phyloP scores from a whole-genome alignment of 768 basidiomycete genomes.

The Trametes elegans region DNA sequence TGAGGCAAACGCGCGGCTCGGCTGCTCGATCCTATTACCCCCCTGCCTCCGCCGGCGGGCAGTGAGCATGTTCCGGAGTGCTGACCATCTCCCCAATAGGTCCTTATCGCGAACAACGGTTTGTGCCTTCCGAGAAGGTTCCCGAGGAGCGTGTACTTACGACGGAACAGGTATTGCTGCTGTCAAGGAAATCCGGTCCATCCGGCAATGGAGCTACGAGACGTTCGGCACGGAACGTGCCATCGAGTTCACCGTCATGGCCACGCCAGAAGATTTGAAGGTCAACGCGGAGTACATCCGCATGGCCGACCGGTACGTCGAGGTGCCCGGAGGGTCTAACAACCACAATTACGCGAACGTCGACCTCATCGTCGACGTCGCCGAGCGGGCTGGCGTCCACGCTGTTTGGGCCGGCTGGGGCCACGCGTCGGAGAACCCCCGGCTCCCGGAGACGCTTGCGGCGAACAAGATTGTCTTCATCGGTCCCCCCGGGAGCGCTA shows the following conservation, averaged over 20 bases:
- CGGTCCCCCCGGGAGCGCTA: slow-evolving; percentile 96
- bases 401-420: slow-evolving; percentile 99
- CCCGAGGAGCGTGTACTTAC: slow-evolving; percentile 21
- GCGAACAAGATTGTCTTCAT: slow-evolving; percentile 98
- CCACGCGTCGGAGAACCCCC: slow-evolving; percentile 98
- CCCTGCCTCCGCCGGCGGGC: background rate
- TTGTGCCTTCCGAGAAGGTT: slow-evolving; percentile 16
- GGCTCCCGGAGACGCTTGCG: slow-evolving; percentile 89
- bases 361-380: slow-evolving; percentile 97
- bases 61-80: too few species aligned
- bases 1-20: slow-evolving; percentile 8
- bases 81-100: slow-evolving; percentile 44
- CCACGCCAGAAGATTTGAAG: slow-evolving; percentile 96
- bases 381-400: slow-evolving; percentile 95
- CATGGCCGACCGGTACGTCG: slow-evolving; percentile 99
- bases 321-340: slow-evolving; percentile 97
- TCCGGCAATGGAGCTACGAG: slow-evolving; percentile 99
- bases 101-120: slow-evolving; percentile 99
- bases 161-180: slow-evolving; percentile 80
- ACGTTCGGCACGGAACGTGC: slow-evolving; percentile 96
- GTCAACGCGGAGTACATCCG: slow-evolving; percentile 99
- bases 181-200: slow-evolving; percentile 98
- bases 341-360: slow-evolving; percentile 99
- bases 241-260: slow-evolving; percentile 99
- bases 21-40: background rate